These are phyloP conservation scores for Prunus campanulata DNA, from an alignment of 306 rosid genomes.

Conservation along the genomic window DNA sequence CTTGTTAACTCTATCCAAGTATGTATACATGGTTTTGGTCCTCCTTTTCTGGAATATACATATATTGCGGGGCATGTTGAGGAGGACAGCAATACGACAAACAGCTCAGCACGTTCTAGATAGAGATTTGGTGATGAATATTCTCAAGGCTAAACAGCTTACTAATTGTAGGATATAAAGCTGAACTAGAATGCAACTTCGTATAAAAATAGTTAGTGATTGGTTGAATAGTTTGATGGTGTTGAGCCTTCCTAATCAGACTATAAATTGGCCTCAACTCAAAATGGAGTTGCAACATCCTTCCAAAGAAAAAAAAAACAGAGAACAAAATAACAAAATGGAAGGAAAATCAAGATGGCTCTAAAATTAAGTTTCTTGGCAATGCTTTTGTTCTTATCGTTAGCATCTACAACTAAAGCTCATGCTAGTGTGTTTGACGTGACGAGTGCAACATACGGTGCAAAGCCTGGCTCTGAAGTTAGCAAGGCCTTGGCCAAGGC, in stretches of 20 bases:
- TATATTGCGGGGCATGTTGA: background rate
- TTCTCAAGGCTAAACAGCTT: background rate
- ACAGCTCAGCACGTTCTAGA: background rate
- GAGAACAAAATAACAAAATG: too few species aligned
- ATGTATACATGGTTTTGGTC: background rate
- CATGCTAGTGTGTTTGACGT: background rate
- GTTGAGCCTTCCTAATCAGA: background rate
- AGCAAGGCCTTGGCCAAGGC: background rate
- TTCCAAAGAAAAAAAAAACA: too few species aligned
- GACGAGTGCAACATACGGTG: background rate
- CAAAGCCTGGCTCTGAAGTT: background rate
- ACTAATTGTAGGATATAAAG: background rate
- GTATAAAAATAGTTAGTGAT: background rate
- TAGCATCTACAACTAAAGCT: background rate
- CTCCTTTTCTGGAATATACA: background rate
- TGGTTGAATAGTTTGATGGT: background rate
- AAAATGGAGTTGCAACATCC: background rate
- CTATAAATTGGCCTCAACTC: background rate
- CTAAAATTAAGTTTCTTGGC: background rate
- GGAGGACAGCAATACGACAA: background rate
- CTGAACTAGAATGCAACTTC: background rate
- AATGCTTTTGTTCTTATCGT: background rate
- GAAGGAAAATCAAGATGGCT: background rate
- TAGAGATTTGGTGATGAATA: too few species aligned
- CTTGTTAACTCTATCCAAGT: too few species aligned